These are phyloP conservation scores for Echria macrotheca DNA, from an alignment of 495 filamentous ascomycete species.

Conservation along the genomic window DNA sequence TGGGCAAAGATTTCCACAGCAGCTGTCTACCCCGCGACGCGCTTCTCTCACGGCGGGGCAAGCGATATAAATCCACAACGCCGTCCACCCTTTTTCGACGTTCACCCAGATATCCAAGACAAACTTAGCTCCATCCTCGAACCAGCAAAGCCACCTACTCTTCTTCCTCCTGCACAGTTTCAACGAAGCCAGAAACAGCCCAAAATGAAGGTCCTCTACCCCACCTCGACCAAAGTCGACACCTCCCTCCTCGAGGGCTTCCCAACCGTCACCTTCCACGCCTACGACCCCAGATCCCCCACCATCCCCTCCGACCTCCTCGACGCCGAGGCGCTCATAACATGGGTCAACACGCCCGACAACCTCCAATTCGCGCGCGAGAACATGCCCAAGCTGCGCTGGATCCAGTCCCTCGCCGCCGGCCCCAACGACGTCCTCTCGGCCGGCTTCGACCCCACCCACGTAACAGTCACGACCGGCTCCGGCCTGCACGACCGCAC, in stretches of 20 bases:
- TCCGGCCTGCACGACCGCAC: conserved; percentile 56
- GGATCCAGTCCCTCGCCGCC: conserved; percentile 58
- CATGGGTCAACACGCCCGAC: conserved; percentile 48
- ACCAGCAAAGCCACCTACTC: too few species aligned
- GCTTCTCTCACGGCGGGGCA: too few species aligned
- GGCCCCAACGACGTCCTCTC: conserved; percentile 56
- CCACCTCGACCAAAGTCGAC: conserved; percentile 51
- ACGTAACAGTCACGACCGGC: conserved; percentile 47
- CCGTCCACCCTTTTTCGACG: too few species aligned
- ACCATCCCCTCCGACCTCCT: conserved; percentile 46
- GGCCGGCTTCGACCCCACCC: conserved; percentile 48
- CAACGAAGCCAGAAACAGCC: too few species aligned
- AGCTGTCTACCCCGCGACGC: too few species aligned
- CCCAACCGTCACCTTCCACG: conserved; percentile 40
- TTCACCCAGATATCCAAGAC: too few species aligned
- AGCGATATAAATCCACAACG: too few species aligned
- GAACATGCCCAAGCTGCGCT: conserved; percentile 46
- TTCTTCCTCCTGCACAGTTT: too few species aligned
- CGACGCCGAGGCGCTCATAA: conserved; percentile 53
- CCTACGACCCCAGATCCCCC: conserved; percentile 48
- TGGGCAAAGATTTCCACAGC: too few species aligned
- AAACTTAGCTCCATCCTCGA: too few species aligned
- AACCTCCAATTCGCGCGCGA: conserved; percentile 49
- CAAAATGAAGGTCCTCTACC: conserved; percentile 58
- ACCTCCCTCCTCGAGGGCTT: conserved; percentile 46